These are phyloP conservation scores for Botryosphaeria dothidea DNA, from an alignment of 2,329 filamentous ascomycete genomes.

Conservation along the genomic window DNA sequence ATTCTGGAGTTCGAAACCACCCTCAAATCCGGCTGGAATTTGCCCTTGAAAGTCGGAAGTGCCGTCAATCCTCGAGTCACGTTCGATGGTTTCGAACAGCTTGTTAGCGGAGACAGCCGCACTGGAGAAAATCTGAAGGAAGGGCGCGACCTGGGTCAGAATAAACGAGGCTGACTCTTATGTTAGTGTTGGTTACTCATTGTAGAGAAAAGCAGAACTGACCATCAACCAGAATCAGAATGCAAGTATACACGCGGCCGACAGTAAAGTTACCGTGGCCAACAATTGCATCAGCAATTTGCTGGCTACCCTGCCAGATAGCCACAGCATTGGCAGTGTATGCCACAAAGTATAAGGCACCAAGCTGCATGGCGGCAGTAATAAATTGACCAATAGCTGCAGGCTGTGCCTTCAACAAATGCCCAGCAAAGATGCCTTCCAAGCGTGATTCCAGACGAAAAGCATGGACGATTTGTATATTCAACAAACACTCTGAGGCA, in stretches of 20 bases:
- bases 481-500: conserved; percentile 4
- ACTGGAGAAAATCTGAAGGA: conserved; percentile 1
- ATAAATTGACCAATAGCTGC: conserved; percentile 10
- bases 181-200: neutral
- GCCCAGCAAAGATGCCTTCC: conserved; percentile 5
- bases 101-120: neutral
- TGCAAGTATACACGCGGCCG: neutral
- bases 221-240: conserved; percentile 4
- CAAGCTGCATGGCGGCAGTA: neutral
- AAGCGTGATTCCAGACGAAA: neutral
- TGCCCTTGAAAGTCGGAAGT: conserved; percentile 6
- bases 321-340: conserved; percentile 12
- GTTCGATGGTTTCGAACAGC: neutral
- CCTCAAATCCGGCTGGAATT: conserved; percentile 15
- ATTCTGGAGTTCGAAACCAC: conserved; percentile 36
- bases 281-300: conserved; percentile 1
- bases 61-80: conserved; percentile 5
- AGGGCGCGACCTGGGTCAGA: conserved; percentile 13
- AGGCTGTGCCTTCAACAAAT: conserved; percentile 4
- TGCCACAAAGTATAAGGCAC: conserved; percentile 1
- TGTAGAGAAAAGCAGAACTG: neutral
- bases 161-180: neutral
- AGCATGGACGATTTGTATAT: conserved; percentile 12
- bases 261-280: neutral
- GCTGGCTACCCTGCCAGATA: conserved; percentile 13